Evolutionary conservation across 148 eudicot genomes (phyloP), one percentile per base, ranked within the genome.

Genomic region (Diospyros kaki): DNA sequence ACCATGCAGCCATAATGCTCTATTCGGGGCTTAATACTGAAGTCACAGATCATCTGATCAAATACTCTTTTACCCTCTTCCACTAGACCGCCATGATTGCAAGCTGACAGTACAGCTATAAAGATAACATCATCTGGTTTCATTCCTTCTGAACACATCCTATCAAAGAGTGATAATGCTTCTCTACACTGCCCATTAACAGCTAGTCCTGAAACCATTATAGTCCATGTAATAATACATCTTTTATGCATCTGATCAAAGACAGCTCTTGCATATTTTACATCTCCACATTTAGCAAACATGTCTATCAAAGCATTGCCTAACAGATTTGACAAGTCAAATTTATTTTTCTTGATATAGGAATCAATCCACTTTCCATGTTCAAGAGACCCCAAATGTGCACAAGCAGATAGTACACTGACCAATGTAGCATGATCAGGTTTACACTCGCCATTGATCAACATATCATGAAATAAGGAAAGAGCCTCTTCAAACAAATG

Each of bases 1-100:
- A 81, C 77, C 83, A 81, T 73, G 79, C 83, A 76, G 18, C 83
- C 83, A 62, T 80, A 80, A 58, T 80, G 79, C 73, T 76, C 83
- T 4, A 81, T 81, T 9, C 77, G 71, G 18, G 84, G 80, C 68
- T 68, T 65, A 68, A 81, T 73, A 5, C 52, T 71, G 64, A 60
- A 77, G 4, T 72, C 71, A 39, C 65, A 46, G 12, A 77, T 74
- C 84, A 81, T 77, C 64, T 61, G 74, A 15, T 73, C 51, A 58
- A 73, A 81, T 56, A 81, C 53, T 46, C 71, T 73, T 76, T 77
- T 81, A 41, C 80, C 84, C 59, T 81, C 80, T 56, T 81, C 72
- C 66, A 81, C 73, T 46, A 81, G 72, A n/a, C 84, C 84, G 4
- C 84, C 80, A 68, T 81, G 80, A 41, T 51, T 68, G 64, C 84